Conservation (phyloP, 495 filamentous ascomycete species). For the Eremomyces bilateralis region DNA sequence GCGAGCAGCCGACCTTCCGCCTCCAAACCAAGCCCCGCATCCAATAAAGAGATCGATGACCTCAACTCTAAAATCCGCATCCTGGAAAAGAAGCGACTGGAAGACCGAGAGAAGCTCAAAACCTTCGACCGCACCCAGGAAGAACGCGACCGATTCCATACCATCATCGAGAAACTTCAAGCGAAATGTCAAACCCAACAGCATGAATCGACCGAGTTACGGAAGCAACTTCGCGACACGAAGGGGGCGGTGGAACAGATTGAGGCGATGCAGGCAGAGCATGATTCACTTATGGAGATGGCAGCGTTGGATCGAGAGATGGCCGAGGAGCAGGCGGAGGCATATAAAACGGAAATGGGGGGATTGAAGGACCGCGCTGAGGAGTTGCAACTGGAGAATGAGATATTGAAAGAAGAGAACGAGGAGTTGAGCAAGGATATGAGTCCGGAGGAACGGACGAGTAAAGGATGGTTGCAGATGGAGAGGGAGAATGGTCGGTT, state of each 20-base stretch:
- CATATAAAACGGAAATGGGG: slow-evolving; percentile 61
- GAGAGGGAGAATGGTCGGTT: slow-evolving; percentile 72
- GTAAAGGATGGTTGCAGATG: slow-evolving; percentile 77
- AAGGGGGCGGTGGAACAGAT: slow-evolving; percentile 44
- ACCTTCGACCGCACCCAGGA: slow-evolving; percentile 49
- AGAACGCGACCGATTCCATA: slow-evolving; percentile 70
- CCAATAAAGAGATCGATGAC: slow-evolving; percentile 32
- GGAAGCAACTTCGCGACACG: slow-evolving; percentile 54
- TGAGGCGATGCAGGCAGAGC: slow-evolving; percentile 53
- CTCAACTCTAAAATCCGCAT: slow-evolving; percentile 17
- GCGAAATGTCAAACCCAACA: slow-evolving; percentile 74
- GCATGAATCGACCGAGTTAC: slow-evolving; percentile 54
- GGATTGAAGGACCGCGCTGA: slow-evolving; percentile 49
- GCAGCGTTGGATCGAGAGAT: slow-evolving; percentile 81
- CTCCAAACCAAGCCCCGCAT: slow-evolving; percentile 9
- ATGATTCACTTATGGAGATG: slow-evolving; percentile 71
- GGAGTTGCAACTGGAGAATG: slow-evolving; percentile 71
- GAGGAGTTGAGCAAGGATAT: slow-evolving; percentile 61
- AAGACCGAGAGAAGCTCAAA: slow-evolving; percentile 78
- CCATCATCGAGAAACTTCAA: slow-evolving; percentile 79
- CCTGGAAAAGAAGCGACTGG: slow-evolving; percentile 27
- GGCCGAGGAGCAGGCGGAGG: slow-evolving; percentile 82
- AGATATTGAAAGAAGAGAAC: slow-evolving; percentile 75
- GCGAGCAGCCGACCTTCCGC: slow-evolving; percentile 15
- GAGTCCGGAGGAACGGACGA: slow-evolving; percentile 68